phyloP scores from a whole-genome alignment of 768 basidiomycete genomes.

The Russula virescens region DNA sequence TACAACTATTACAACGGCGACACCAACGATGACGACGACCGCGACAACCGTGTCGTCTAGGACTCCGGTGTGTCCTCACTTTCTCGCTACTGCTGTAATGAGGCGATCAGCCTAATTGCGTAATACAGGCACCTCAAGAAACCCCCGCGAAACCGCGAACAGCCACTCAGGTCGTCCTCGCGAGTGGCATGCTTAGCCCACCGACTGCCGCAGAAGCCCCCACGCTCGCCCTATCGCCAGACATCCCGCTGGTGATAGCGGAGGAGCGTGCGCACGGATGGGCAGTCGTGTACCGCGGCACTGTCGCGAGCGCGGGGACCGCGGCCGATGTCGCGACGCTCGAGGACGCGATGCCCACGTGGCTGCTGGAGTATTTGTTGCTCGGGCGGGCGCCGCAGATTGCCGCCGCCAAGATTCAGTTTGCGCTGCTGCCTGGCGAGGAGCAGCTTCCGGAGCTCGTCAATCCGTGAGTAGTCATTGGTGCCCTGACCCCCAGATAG shows the following conservation, averaged over 20 bases:
- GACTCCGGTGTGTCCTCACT: not conserved
- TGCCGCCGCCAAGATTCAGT: slow-evolving; percentile 73
- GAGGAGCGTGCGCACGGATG: slow-evolving; percentile 77
- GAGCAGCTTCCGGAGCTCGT: slow-evolving; percentile 74
- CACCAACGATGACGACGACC: too few species aligned
- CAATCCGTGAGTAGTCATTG: slow-evolving; percentile 61
- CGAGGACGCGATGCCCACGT: slow-evolving; percentile 77
- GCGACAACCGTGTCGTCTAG: not conserved
- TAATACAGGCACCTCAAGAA: not conserved
- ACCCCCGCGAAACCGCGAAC: slow-evolving; percentile 36
- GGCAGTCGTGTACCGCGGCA: slow-evolving; percentile 71
- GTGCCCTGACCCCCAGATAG: not conserved
- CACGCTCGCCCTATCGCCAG: slow-evolving; percentile 47
- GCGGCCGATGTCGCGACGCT: slow-evolving; percentile 42
- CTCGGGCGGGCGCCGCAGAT: slow-evolving; percentile 50
- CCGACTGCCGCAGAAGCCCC: slow-evolving; percentile 73
- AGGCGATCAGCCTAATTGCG: slow-evolving; percentile 21
- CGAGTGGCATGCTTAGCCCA: slow-evolving; percentile 50
- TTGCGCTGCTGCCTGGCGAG: slow-evolving; percentile 71
- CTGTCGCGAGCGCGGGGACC: slow-evolving; percentile 49
- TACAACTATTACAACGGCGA: not conserved
- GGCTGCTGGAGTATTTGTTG: slow-evolving; percentile 85
- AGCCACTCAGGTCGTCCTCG: slow-evolving; percentile 49
- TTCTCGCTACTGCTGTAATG: not conserved
- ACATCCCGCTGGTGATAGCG: slow-evolving; percentile 67